These are phyloP conservation scores for Lactarius trivialis DNA, from an alignment of 768 basidiomycete species.

Conservation along the genomic window DNA sequence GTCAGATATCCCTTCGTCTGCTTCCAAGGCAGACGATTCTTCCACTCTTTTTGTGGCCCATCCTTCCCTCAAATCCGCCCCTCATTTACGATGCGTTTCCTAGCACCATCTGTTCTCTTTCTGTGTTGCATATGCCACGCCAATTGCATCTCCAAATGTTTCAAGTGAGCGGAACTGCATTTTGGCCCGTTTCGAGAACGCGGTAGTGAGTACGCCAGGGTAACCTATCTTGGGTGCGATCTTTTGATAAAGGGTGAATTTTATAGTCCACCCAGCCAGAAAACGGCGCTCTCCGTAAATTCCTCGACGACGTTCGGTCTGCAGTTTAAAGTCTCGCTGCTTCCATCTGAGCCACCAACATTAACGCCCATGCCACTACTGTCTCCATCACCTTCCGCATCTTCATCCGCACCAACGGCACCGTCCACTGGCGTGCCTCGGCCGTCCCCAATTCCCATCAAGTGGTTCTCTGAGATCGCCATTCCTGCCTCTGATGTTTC, in stretches of 20 bases:
- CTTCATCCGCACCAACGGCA: neutral
- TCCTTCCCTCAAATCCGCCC: neutral
- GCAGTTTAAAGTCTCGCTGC: neutral
- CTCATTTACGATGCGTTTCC: neutral
- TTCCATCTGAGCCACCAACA: neutral
- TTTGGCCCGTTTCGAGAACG: too few species aligned
- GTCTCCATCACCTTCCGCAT: neutral
- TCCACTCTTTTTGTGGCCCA: neutral
- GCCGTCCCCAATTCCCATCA: neutral
- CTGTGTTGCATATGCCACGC: neutral
- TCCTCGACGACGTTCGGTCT: neutral
- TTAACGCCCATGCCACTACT: neutral
- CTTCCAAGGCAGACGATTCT: neutral
- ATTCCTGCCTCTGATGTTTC: neutral
- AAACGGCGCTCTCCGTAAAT: neutral
- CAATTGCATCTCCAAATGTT: neutral
- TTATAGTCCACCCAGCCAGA: neutral
- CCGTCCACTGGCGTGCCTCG: neutral
- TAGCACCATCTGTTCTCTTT: neutral
- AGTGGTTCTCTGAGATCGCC: neutral
- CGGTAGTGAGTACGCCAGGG: neutral
- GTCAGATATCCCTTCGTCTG: neutral
- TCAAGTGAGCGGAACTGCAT: neutral
- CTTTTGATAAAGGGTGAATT: neutral
- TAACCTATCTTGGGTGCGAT: neutral